Conservation (phyloP, 805 yeast species). For the Ogataea trehalophila region DNA sequence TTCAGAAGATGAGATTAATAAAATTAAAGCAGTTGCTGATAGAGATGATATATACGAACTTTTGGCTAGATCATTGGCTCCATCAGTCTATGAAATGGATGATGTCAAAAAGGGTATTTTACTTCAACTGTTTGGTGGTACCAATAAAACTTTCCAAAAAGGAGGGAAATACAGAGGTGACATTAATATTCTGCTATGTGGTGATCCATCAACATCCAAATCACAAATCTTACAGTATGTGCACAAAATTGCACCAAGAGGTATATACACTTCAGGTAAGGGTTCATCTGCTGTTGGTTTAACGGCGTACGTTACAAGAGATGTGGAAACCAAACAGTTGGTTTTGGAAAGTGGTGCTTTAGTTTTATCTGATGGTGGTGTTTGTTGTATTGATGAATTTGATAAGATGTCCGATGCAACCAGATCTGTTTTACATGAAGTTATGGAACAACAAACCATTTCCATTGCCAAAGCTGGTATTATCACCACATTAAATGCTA, state of each 20-base stretch:
- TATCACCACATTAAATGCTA: conserved; percentile 92
- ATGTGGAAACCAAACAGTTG: conserved; percentile 85
- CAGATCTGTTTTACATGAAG: conserved; percentile 93
- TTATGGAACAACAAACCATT: conserved; percentile 98
- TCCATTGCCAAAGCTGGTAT: conserved; percentile 98
- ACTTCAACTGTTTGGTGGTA: conserved; percentile 91
- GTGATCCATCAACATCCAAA: conserved; percentile 97
- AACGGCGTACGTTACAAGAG: conserved; percentile 95
- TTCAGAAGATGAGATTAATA: conserved; percentile 61
- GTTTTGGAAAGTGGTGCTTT: conserved; percentile 96
- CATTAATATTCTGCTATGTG: conserved; percentile 84
- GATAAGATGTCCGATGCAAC: conserved; percentile 96
- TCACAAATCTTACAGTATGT: conserved; percentile 93
- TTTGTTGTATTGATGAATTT: conserved; percentile 97
- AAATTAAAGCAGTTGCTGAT: conserved; percentile 54
- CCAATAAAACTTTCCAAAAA: conserved; percentile 79
- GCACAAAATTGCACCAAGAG: conserved; percentile 96
- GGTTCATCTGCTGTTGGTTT: conserved; percentile 99
- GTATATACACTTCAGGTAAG: conserved; percentile 96
- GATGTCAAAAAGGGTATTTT: conserved; percentile 95
- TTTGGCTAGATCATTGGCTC: conserved; percentile 87
- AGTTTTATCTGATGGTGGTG: conserved; percentile 95
- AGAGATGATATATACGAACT: conserved; percentile 82
- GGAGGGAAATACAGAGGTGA: conserved; percentile 98
- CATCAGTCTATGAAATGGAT: conserved; percentile 94